Percentiles rank a stretch among this genome's conserved stretches.
Conservation (phyloP, 345 rosid species). For the Gossypium mustelinum region DNA sequence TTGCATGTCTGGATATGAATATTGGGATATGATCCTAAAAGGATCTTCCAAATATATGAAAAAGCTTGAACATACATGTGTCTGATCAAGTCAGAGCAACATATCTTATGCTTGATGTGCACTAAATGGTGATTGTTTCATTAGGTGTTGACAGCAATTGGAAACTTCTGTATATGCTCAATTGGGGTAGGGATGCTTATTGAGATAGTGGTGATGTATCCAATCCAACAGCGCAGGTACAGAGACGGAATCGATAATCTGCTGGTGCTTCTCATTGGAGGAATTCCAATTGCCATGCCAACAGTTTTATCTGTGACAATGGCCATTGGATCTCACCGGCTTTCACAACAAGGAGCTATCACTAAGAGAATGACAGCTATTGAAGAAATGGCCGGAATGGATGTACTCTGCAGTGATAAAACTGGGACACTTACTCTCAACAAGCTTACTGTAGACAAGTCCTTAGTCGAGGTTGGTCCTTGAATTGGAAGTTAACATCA, state of each 20-base stretch:
- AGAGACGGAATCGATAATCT: constrained; percentile 65
- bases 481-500: not conserved
- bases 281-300: constrained; percentile 81
- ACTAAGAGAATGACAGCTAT: constrained; percentile 84
- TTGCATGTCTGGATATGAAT: no score
- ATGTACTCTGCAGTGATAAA: constrained; percentile 69
- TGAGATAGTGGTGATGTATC: constrained; percentile 68
- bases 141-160: constrained; percentile 69
- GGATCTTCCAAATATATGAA: no score
- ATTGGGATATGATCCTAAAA: no score
- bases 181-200: constrained; percentile 51
- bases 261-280: constrained; percentile 69
- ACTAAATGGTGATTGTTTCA: not conserved
- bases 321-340: constrained; percentile 76
- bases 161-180: constrained; percentile 72
- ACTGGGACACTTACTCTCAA: constrained; percentile 75
- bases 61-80: not conserved
- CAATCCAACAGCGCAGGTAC: constrained; percentile 54
- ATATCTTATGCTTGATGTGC: not conserved
- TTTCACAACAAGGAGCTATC: constrained; percentile 70
- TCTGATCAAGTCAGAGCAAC: not conserved
- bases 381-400: constrained; percentile 85
- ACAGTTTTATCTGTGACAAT: constrained; percentile 73
- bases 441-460: constrained; percentile 65
- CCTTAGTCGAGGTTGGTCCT: constrained; percentile 48